phyloP scores from a whole-genome alignment of 768 basidiomycete species.

The Hebeloma cylindrosporum region DNA sequence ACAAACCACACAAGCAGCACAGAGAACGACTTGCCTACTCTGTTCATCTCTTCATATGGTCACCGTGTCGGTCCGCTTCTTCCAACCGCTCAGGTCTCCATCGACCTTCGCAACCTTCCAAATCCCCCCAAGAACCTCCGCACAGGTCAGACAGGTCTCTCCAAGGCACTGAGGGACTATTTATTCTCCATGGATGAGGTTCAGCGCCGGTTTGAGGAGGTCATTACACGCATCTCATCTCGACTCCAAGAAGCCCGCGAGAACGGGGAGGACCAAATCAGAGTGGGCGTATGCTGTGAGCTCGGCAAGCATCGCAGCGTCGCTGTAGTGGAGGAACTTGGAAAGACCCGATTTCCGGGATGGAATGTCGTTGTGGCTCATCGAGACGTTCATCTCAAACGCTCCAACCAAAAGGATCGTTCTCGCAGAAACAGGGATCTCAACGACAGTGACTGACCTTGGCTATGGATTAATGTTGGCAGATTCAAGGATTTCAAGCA shows the following conservation, averaged over 20 bases:
- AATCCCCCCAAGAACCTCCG: slow-evolving; percentile 29
- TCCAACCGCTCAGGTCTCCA: slow-evolving; percentile 21
- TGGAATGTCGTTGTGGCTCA: slow-evolving; percentile 24
- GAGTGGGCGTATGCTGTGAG: slow-evolving; percentile 25
- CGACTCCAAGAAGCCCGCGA: slow-evolving; percentile 13
- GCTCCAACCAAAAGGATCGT: slow-evolving; percentile 8
- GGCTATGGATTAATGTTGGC: neutral
- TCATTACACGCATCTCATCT: slow-evolving; percentile 11
- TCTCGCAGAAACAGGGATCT: neutral
- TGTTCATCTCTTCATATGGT: slow-evolving; percentile 26
- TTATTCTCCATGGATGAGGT: slow-evolving; percentile 21
- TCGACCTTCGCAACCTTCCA: slow-evolving; percentile 27
- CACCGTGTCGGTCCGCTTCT: slow-evolving; percentile 22
- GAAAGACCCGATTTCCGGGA: slow-evolving; percentile 15
- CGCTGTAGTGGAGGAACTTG: slow-evolving; percentile 27
- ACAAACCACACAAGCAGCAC: slow-evolving; percentile 7
- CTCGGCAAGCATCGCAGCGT: slow-evolving; percentile 30
- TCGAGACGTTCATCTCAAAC: slow-evolving; percentile 23
- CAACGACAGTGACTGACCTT: neutral
- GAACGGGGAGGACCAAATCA: slow-evolving; percentile 11
- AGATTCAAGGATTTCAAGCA: too few species aligned
- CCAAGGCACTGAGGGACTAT: slow-evolving; percentile 23
- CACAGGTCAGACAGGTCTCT: slow-evolving; percentile 22
- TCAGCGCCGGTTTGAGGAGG: slow-evolving; percentile 17
- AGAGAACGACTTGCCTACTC: slow-evolving; percentile 18